Conservation (phyloP, 768 basidiomycete genomes). For the Coprinopsis marcescibilis region DNA sequence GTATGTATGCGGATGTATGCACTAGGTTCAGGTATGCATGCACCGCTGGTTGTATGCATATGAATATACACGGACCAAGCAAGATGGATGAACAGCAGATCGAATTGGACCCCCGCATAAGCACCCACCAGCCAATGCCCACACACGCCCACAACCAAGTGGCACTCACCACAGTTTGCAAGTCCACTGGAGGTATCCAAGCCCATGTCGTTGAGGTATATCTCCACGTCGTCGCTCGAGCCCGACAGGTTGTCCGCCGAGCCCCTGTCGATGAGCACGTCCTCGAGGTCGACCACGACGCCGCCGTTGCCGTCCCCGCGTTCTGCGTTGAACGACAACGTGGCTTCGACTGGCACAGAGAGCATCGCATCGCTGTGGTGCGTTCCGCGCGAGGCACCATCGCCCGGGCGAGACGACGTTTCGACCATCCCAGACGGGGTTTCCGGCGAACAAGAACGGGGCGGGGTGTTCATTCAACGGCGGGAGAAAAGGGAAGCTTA, state of each 20-base stretch:
- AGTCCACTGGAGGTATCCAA: conserved; percentile 22
- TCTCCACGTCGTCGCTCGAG: conserved; percentile 26
- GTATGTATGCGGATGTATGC: conserved; percentile 2
- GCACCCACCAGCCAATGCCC: background rate
- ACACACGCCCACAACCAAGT: background rate
- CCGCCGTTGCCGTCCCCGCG: background rate
- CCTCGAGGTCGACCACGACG: background rate
- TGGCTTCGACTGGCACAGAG: background rate
- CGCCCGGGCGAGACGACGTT: background rate
- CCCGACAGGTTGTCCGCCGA: background rate
- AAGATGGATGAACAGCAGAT: background rate
- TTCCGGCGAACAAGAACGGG: no score
- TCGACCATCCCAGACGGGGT: no score
- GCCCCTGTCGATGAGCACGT: conserved; percentile 1
- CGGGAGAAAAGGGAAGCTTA: background rate
- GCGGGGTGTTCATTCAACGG: background rate
- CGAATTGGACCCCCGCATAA: background rate
- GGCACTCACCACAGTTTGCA: background rate
- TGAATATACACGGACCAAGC: background rate
- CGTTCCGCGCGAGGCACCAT: background rate
- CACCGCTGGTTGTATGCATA: background rate
- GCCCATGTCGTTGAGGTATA: conserved; percentile 28
- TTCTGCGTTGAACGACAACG: background rate
- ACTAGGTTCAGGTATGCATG: conserved; percentile 1
- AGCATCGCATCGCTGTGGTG: background rate